Conservation (phyloP, 2,329 filamentous ascomycete species). For the Epichloe hybrida region DNA sequence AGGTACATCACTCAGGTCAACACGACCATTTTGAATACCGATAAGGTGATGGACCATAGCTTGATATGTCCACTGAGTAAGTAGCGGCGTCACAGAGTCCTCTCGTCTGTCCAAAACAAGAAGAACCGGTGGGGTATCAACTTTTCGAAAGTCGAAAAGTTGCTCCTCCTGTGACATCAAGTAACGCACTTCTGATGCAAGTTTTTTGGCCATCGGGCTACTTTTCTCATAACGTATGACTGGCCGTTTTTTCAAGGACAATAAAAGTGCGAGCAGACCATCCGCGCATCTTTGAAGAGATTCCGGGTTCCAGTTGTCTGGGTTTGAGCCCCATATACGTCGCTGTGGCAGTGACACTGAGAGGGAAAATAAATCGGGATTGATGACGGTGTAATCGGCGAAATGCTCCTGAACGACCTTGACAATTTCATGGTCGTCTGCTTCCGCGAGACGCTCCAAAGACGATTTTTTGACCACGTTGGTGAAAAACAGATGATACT, state of each 20-base stretch:
- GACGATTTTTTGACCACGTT: slow-evolving; percentile 98
- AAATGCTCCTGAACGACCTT: slow-evolving; percentile 92
- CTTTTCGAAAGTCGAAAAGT: slow-evolving; percentile 88
- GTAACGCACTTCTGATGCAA: slow-evolving; percentile 85
- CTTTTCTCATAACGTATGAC: slow-evolving; percentile 88
- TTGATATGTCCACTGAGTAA: slow-evolving; percentile 98
- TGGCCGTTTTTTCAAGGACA: slow-evolving; percentile 93
- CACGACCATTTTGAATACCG: slow-evolving; percentile 88
- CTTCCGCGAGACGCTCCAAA: slow-evolving; percentile 84
- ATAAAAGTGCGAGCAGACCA: slow-evolving; percentile 67
- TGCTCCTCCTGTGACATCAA: slow-evolving; percentile 92
- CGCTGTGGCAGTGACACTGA: slow-evolving; percentile 59
- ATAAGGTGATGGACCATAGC: slow-evolving; percentile 97
- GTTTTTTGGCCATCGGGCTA: slow-evolving; percentile 78
- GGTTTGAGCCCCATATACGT: slow-evolving; percentile 65
- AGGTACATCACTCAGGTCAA: slow-evolving; percentile 72
- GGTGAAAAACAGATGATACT: slow-evolving; percentile 95
- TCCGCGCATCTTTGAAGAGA: slow-evolving; percentile 77
- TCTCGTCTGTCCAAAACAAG: slow-evolving; percentile 83
- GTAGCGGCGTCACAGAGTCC: slow-evolving; percentile 83
- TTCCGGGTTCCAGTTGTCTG: slow-evolving; percentile 86
- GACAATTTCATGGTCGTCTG: slow-evolving; percentile 94
- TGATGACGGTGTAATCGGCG: slow-evolving; percentile 88
- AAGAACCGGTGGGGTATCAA: slow-evolving; percentile 87
- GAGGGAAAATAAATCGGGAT: slow-evolving; percentile 82